Evolutionary conservation across 73 alveolate genomes (phyloP), one percentile per base, ranked within the genome.

Genomic region (Paramecium tetraurelia): DNA sequence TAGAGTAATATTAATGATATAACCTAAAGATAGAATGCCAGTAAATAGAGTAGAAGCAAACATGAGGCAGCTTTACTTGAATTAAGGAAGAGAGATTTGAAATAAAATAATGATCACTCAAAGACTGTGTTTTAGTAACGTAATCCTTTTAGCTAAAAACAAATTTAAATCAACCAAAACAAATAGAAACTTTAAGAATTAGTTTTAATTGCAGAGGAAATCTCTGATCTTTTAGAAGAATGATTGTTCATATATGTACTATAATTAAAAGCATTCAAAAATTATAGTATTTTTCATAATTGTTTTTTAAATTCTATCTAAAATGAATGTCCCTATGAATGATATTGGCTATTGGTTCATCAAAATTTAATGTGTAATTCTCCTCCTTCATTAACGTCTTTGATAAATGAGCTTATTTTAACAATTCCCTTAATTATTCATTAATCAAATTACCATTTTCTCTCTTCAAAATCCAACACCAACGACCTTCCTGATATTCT

Each of bases 31-130:
- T 18, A 53, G 21, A 53, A 53, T 53, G 31, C 31, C 0, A 53
- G 69, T 53, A 53, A 53, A 53, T 53, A 53, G 16, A 53, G n/a
- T 53, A 53, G 69, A 53, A 63, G 84, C 31, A 63, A 63, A 63
- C 84, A 63, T 24, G 84, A 63, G 14, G 84, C 84, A 31, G 84
- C 84, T 27, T 63, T 63, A 63, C 41, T 63, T 27, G 84, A 63
- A 63, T 63, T 63, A 63, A 63, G 84, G 29, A 63, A 63, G 4
- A 63, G 31, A 33, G 84, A 63, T 27, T 63, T 14, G 10, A 33
- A 63, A 3, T 27, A 27, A 27, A 63, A 14, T 1, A 31, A 63
- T 31, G 50, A 63, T 63, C 41, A 63, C 3, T 11, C 50, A 12
- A 63, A 63, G 27, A 63, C 84, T 3, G 0, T 63, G 50, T 27